phyloP scores from a whole-genome alignment of 129 eudicot species.

The Silybum marianum region DNA sequence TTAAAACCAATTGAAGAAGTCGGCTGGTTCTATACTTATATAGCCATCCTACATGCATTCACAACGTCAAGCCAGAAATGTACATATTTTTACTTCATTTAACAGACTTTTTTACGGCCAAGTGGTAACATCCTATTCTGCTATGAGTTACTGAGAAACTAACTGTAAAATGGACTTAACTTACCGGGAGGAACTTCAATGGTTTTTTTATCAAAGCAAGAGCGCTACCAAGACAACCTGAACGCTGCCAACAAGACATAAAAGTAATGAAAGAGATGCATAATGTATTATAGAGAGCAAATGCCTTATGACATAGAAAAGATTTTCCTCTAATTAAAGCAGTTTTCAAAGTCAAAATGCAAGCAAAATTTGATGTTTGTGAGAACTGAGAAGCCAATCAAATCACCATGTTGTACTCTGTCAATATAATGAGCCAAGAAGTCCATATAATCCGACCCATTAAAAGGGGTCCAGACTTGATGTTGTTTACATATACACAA shows the following conservation, averaged over 20 bases:
- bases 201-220: conserved; percentile 87
- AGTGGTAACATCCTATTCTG: not conserved
- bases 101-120: not conserved
- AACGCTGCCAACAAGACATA: conserved; percentile 57
- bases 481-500: not conserved
- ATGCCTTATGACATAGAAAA: not conserved
- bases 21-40: not conserved
- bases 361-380: conserved; percentile 13
- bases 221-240: conserved; percentile 88
- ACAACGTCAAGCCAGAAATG: not conserved
- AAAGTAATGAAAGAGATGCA: not conserved
- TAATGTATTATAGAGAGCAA: not conserved
- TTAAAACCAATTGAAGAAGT: not conserved
- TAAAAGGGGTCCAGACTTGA: not conserved
- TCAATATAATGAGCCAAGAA: not conserved
- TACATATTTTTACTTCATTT: not conserved
- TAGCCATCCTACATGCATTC: not conserved
- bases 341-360: not conserved
- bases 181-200: conserved; percentile 76
- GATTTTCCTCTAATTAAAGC: not conserved
- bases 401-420: not conserved
- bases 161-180: conserved; percentile 15
- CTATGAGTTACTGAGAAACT: conserved; percentile 4
- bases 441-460: not conserved
- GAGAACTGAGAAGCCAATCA: not conserved